phyloP scores from a whole-genome alignment of 179 eudicot genomes.

The Actinidia arguta region DNA sequence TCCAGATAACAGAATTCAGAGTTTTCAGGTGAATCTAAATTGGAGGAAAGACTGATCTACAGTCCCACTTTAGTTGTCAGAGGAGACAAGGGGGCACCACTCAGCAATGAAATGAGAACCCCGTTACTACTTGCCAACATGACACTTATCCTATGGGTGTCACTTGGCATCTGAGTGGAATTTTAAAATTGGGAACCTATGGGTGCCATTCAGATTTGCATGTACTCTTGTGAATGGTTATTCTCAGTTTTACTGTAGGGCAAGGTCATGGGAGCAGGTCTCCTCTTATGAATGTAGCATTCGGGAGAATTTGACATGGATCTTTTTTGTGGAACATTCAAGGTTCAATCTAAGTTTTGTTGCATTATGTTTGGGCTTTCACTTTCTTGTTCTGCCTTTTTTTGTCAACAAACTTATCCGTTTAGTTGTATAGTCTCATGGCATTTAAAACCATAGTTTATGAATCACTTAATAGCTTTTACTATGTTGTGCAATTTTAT shows the following conservation, averaged over 20 bases:
- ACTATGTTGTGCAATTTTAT: not conserved
- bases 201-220: not conserved
- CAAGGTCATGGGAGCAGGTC: not conserved
- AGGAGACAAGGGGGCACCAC: not conserved
- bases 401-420: not conserved
- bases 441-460: not conserved
- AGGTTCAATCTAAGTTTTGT: not conserved
- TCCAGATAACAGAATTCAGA: not conserved
- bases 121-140: not conserved
- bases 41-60: not conserved
- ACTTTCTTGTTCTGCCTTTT: not conserved
- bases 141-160: not conserved
- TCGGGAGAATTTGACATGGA: not conserved
- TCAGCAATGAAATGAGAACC: not conserved
- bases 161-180: conserved; percentile 1
- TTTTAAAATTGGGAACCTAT: not conserved
- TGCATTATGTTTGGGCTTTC: not conserved
- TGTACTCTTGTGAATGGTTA: not conserved
- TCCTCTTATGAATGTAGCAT: not conserved
- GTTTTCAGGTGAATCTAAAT: not conserved
- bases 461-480: not conserved
- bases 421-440: not conserved
- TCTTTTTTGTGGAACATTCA: not conserved
- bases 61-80: not conserved
- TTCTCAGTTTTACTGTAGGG: not conserved